Evolutionary conservation across 2,329 filamentous ascomycete species (phyloP), one percentile per base, ranked within the genome.

Genomic region (Cladophialophora yegresii): DNA sequence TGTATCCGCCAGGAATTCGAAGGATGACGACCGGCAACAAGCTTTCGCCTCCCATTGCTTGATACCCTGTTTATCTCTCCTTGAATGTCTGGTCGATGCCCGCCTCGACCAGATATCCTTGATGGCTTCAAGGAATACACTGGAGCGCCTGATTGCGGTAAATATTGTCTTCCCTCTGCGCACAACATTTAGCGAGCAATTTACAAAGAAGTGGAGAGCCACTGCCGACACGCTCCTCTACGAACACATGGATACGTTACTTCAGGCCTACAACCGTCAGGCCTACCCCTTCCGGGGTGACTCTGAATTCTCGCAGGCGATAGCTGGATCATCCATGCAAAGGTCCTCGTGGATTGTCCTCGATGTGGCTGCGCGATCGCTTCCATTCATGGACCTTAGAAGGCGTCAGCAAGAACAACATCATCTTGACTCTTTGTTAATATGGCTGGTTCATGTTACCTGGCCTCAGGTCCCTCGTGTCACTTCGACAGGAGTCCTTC

Each of bases 361-460:
- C n/a, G 76, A 12, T 71, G 77, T 68, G 71, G 75, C 7, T 72
- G 78, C 40, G 70, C 72, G 61, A 74, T 77, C 28, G 73, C 74
- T 82, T 16, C 78, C 78, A 20, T 74, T 78, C 62, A 75, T 78
- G 62, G 76, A 77, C 10, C 79, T 79, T 53, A 74, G 75, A 51
- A 73, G 77, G 43, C 77, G 80, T 67, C 76, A 76, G 7, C 72
- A 77, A 26, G 82, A 84, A 70, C 78, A 78, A 45, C 74, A 77
- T 13, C 84, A 82, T 81, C 70, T 84, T 56, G 80, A 82, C 70
- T 76, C 76, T 2, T 72, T 82, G n/a, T 83, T 83, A 61, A 75
- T 77, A 26, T 73, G 74, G 32, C 72, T 81, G 50, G 74, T 76
- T 7, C 75, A 80, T 62, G 69, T 77, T 49, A 74, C 75, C 9